These are phyloP conservation scores for Colletotrichum tabaci DNA, from an alignment of 2,329 filamentous ascomycete genomes.

Conservation along the genomic window DNA sequence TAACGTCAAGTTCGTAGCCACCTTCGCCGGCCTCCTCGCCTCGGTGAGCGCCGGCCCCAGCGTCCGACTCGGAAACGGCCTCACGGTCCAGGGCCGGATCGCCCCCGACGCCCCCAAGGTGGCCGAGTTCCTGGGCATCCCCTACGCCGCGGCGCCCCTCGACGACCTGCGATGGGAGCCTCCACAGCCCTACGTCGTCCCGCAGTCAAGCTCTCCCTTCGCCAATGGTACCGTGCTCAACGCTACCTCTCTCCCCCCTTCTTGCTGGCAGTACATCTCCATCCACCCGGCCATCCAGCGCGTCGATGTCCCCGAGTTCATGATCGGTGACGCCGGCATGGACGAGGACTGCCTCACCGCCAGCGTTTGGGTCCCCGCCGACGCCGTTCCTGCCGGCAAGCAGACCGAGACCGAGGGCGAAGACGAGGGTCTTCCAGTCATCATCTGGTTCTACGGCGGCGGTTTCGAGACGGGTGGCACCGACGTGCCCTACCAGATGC, in stretches of 20 bases:
- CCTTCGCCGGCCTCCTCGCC: slow-evolving; percentile 34
- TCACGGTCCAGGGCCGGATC: slow-evolving; percentile 35
- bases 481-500: slow-evolving; percentile 48
- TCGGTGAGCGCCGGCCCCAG: slow-evolving; percentile 34
- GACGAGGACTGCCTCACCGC: slow-evolving; percentile 76
- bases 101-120: slow-evolving; percentile 29
- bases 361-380: slow-evolving; percentile 56
- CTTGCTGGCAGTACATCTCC: slow-evolving; percentile 41
- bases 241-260: slow-evolving; percentile 30
- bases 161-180: slow-evolving; percentile 63
- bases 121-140: slow-evolving; percentile 56
- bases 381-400: slow-evolving; percentile 18
- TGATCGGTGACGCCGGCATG: slow-evolving; percentile 39
- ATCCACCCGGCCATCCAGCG: slow-evolving; percentile 37
- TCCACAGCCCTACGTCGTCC: slow-evolving; percentile 46
- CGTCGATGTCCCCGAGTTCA: slow-evolving; percentile 39
- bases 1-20: slow-evolving; percentile 31
- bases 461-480: slow-evolving; percentile 48
- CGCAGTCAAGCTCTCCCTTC: slow-evolving; percentile 23
- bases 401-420: not conserved
- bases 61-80: slow-evolving; percentile 29
- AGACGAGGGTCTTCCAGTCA: slow-evolving; percentile 34
- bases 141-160: slow-evolving; percentile 70
- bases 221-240: slow-evolving; percentile 34
- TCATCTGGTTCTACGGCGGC: slow-evolving; percentile 48